phyloP scores from a whole-genome alignment of 345 rosid genomes.

The Eucalyptus pauciflora region DNA sequence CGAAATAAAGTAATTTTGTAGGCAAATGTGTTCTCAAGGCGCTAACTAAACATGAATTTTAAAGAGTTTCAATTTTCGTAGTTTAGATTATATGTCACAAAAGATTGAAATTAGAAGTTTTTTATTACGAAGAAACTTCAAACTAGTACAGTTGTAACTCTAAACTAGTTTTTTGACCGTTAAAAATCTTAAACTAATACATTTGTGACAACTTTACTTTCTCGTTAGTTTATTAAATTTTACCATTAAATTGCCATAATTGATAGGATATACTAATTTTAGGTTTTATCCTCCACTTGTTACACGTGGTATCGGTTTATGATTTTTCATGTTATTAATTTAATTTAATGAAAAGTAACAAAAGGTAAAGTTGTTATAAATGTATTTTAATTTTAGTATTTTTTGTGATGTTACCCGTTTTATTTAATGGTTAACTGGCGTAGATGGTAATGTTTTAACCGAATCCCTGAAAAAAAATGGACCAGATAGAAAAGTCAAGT shows the following conservation, averaged over 20 bases:
- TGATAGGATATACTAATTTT: too few relatives aligned
- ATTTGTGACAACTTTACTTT: too few relatives aligned
- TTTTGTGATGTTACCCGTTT: too few relatives aligned
- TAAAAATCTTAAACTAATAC: too few relatives aligned
- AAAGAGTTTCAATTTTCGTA: neutral
- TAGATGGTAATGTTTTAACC: neutral
- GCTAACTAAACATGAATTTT: neutral
- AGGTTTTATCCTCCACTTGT: too few relatives aligned
- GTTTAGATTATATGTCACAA: neutral
- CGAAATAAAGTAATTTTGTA: neutral
- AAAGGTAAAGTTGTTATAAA: too few relatives aligned
- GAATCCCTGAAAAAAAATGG: neutral
- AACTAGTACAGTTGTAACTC: rapidly evolving
- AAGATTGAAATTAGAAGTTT: neutral
- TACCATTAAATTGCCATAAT: rapidly evolving
- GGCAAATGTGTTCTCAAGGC: rapidly evolving
- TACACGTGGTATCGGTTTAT: too few relatives aligned
- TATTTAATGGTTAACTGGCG: neutral
- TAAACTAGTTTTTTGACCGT: too few relatives aligned
- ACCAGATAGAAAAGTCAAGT: neutral
- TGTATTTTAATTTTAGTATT: too few relatives aligned
- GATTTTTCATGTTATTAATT: too few relatives aligned
- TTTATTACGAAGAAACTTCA: neutral
- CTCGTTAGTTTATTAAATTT: rapidly evolving
- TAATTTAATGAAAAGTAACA: too few relatives aligned